Evolutionary conservation across 2,329 filamentous ascomycete genomes (phyloP), one percentile per base, ranked within the genome.

Genomic region (Arthroderma uncinatum): DNA sequence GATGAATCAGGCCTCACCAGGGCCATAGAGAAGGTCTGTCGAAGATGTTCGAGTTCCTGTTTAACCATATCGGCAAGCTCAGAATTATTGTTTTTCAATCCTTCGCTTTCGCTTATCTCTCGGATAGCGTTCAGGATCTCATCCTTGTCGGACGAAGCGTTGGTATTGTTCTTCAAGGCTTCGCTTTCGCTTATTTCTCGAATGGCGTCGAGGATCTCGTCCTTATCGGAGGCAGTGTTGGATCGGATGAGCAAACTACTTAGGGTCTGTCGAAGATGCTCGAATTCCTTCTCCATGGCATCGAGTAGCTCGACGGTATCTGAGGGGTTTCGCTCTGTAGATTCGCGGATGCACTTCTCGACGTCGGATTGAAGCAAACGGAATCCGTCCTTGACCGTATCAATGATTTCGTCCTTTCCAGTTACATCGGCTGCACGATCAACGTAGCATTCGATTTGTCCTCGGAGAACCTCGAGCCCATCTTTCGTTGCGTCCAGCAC

Each of bases 401-500:
- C 83, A 64, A 90, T 79, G 19, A 60, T 60, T 60, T 93, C 87
- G 62, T 92, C 85, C 59, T 91, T 89, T 19, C 81, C 82, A 1
- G 83, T 79, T 1, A 82, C 78, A 59, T 86, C 86, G 14, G 82
- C 78, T 6, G 84, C 82, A 50, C 83, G 83, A 64, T 91, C 84
- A 58, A 93, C 83, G 62, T 94, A 95, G 44, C 76, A 77, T 66
- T 95, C 89, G 56, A 97, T 87, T 58, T 95, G 87, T 10, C 77
- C 74, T 9, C 89, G 84, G 5, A 97, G 80, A 62, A 82, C 85
- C 63, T 95, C 89, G 12, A 95, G 79, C 0, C 90, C 90, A 67
- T 95, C 89, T 63, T 89, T 92, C 44, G 94, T 85, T 0, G 89
- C 87, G 68, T 93, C 88, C 3, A 96, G 77, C 10, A 95, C 84